phyloP scores from a whole-genome alignment of 2,329 filamentous ascomycete genomes.

The Hortaea werneckii region DNA sequence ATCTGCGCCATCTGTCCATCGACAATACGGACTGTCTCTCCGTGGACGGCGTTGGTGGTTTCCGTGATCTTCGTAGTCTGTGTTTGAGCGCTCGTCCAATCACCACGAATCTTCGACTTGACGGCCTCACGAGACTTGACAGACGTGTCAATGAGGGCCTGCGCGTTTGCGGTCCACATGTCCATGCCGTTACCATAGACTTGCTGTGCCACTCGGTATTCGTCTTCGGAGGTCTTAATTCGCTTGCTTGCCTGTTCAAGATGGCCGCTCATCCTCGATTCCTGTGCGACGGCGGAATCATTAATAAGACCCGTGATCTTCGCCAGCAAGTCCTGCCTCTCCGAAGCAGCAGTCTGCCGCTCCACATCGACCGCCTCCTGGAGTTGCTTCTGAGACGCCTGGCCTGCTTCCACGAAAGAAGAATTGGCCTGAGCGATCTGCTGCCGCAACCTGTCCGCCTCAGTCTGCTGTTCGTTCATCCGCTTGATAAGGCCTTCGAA shows the following conservation, averaged over 20 bases:
- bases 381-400: conserved; percentile 54
- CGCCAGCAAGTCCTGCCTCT: conserved; percentile 61
- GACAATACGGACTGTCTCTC: conserved; percentile 80
- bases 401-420: conserved; percentile 58
- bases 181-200: conserved; percentile 64
- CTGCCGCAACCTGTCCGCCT: conserved; percentile 61
- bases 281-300: conserved; percentile 62
- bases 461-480: conserved; percentile 63
- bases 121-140: conserved; percentile 64
- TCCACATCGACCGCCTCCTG: conserved; percentile 67
- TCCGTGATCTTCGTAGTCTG: conserved; percentile 75
- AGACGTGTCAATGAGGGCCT: conserved; percentile 59
- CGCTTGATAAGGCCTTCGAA: conserved; percentile 74
- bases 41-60: conserved; percentile 78
- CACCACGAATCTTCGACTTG: conserved; percentile 72
- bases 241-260: conserved; percentile 53
- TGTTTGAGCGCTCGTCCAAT: conserved; percentile 71
- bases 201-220: conserved; percentile 46
- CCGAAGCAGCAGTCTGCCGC: conserved; percentile 58
- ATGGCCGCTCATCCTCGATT: conserved; percentile 56
- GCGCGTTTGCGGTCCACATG: conserved; percentile 60
- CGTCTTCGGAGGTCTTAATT: conserved; percentile 38
- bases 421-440: conserved; percentile 63
- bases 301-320: conserved; percentile 76
- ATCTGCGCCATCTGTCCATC: conserved; percentile 82